Evolutionary conservation across 2,329 filamentous ascomycete genomes (phyloP), one percentile per base, ranked within the genome.

Genomic region (Cladosporium phlei): DNA sequence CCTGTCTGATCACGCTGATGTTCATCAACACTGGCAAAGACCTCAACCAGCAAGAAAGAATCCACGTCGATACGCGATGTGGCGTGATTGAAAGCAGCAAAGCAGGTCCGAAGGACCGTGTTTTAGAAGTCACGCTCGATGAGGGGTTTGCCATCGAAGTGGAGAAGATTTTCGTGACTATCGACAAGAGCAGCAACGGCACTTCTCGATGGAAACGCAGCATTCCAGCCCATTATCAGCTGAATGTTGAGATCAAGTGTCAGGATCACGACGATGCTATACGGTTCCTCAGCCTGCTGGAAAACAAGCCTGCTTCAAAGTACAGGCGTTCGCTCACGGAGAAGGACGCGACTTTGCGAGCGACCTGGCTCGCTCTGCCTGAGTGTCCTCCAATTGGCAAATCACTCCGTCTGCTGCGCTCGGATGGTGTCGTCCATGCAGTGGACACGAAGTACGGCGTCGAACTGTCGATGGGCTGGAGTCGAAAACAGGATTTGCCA

Each of bases 301-400:
- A 54, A 30, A 52, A n/a, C 37, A 48, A 27, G 17, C 34, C 22
- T 46, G 20, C 35, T 11, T 29, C 28, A 16, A 33, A 29, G 14
- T 19, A 29, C 12, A 48, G 39, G 21, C n/a, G 28, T 24, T 28
- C 34, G 20, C 34, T 17, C 6, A 35, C 52, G 4, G 33, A 42
- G 9, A 49, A 52, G 17, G 55, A 60, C 44, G 47, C 52, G 37
- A 44, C 44, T 44, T 25, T 69, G 1, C 51, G 50, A 29, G 52
- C 59, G 7, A 54, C 46, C 6, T 68, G 62, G 59, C 38, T 44
- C 2, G 54, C 61, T 17, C 55, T 70, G 4, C 59, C 66, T 4
- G 40, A 57, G 4, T 56, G 58, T 38, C 59, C 58, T 5, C 9
- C 42, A 2, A 20, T 22, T 16, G 49, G 50, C 17, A 38, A 50